Conservation (phyloP, 106 monocot genomes). For the Dactylorhiza incarnata region DNA sequence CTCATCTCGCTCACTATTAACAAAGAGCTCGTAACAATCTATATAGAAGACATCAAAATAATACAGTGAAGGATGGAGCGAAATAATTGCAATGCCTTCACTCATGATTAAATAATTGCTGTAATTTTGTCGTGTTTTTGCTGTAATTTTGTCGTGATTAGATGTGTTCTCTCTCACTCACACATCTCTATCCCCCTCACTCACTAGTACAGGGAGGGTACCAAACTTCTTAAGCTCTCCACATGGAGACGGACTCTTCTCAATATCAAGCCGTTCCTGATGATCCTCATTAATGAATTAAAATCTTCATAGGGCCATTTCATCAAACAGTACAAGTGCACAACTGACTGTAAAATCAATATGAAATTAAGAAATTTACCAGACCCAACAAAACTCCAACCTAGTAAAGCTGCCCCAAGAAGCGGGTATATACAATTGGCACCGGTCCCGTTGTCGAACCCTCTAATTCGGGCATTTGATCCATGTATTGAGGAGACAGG, state of each 20-base stretch:
- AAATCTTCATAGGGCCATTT: neutral
- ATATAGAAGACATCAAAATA: too few species aligned
- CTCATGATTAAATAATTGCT: too few species aligned
- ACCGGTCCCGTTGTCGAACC: slow-evolving; percentile 92
- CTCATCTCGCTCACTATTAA: too few species aligned
- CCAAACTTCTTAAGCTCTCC: neutral
- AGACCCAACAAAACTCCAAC: slow-evolving; percentile 92
- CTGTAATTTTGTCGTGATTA: too few species aligned
- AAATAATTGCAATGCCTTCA: too few species aligned
- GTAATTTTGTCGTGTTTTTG: too few species aligned
- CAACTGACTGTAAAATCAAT: neutral
- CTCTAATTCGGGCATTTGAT: slow-evolving; percentile 40
- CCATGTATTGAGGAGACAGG: slow-evolving; percentile 26
- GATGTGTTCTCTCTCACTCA: too few species aligned
- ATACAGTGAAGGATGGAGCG: too few species aligned
- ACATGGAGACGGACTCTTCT: neutral
- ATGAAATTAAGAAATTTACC: slow-evolving; percentile 24
- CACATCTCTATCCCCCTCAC: too few species aligned
- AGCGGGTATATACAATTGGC: slow-evolving; percentile 97
- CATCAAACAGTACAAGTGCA: neutral
- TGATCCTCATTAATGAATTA: slow-evolving; percentile 1
- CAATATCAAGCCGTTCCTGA: neutral
- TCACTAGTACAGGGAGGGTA: slow-evolving; percentile 34
- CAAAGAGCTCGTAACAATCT: too few species aligned
- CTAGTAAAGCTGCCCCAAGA: slow-evolving; percentile 73